phyloP scores from a whole-genome alignment of 2,329 filamentous ascomycete genomes.

The Coccinonectria pachysandricola region DNA sequence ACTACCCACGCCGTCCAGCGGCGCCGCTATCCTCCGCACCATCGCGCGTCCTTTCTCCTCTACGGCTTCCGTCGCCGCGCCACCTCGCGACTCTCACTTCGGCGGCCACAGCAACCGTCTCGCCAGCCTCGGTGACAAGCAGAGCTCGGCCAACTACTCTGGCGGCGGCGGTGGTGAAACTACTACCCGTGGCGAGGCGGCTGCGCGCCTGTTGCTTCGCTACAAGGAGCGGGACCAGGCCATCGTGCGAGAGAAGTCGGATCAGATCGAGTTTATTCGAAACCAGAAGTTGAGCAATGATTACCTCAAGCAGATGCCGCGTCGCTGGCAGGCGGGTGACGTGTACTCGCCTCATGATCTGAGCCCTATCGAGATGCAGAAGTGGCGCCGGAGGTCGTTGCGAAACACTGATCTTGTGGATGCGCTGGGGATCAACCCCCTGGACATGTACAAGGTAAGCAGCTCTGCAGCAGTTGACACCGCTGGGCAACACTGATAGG shows the following conservation, averaged over 20 bases:
- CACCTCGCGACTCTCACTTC: constrained; percentile 14
- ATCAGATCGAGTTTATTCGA: constrained; percentile 28
- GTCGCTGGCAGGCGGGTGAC: constrained; percentile 68
- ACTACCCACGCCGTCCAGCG: constrained; percentile 20
- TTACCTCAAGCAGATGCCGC: constrained; percentile 53
- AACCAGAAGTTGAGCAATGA: constrained; percentile 35
- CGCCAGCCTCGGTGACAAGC: constrained; percentile 15
- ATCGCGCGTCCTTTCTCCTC: constrained; percentile 22
- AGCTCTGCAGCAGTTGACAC: no score
- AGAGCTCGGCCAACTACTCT: constrained; percentile 8
- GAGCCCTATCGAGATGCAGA: constrained; percentile 64
- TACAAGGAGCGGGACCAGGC: constrained; percentile 13
- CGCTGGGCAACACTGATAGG: no score
- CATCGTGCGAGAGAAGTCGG: constrained; percentile 19
- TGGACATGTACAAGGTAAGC: constrained; percentile 75
- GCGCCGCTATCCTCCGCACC: constrained; percentile 9
- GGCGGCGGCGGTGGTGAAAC: constrained; percentile 1
- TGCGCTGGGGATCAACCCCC: constrained; percentile 64
- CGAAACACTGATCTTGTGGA: constrained; percentile 67
- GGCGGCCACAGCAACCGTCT: constrained; percentile 10
- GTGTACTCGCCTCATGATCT: constrained; percentile 88
- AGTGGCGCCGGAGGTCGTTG: constrained; percentile 57
- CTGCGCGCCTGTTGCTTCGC: constrained; percentile 18
- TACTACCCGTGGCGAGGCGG: constrained; percentile 16
- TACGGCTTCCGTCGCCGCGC: constrained; percentile 14